Percentiles rank a stretch among this genome's conserved stretches.
Conservation (phyloP, 2,329 filamentous ascomycete species). For the Aspergillus cejpii region DNA sequence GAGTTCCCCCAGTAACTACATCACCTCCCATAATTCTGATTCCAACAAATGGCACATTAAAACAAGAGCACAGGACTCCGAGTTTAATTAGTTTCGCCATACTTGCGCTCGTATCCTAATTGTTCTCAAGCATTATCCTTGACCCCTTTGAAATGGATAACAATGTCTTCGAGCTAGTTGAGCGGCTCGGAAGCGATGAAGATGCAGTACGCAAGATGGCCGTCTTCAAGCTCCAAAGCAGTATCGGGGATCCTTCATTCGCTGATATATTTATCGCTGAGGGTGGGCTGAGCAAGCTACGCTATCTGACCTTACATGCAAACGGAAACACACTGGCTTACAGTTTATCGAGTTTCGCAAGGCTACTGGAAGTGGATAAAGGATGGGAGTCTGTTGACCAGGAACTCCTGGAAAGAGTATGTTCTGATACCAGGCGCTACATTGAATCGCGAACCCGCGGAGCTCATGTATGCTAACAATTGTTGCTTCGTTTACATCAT, state of each 20-base stretch:
- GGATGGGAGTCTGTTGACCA: slow-evolving; percentile 70
- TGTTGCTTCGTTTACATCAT: slow-evolving; percentile 4
- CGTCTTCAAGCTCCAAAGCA: slow-evolving; percentile 92
- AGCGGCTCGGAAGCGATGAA: slow-evolving; percentile 57
- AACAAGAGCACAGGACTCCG: no score
- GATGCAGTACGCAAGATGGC: slow-evolving; percentile 97
- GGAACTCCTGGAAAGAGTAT: slow-evolving; percentile 54
- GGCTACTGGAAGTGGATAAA: slow-evolving; percentile 91
- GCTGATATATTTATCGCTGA: slow-evolving; percentile 93
- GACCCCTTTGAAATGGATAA: slow-evolving; percentile 43
- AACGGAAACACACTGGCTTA: slow-evolving; percentile 94
- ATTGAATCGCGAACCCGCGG: not conserved
- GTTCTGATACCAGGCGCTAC: slow-evolving; percentile 19
- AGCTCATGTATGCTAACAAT: slow-evolving; percentile 3
- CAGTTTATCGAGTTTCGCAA: slow-evolving; percentile 78
- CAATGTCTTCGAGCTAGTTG: slow-evolving; percentile 52
- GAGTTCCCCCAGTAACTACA: no score
- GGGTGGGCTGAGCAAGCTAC: slow-evolving; percentile 73
- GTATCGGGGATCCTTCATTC: slow-evolving; percentile 92
- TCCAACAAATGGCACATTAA: no score
- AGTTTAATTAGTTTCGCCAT: no score
- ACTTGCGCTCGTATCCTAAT: no score
- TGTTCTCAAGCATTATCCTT: no score
- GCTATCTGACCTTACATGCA: slow-evolving; percentile 74
- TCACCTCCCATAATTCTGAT: no score